Evolutionary conservation across 495 filamentous ascomycete species (phyloP), one percentile per base, ranked within the genome.

Genomic region (Daldinia decipiens): DNA sequence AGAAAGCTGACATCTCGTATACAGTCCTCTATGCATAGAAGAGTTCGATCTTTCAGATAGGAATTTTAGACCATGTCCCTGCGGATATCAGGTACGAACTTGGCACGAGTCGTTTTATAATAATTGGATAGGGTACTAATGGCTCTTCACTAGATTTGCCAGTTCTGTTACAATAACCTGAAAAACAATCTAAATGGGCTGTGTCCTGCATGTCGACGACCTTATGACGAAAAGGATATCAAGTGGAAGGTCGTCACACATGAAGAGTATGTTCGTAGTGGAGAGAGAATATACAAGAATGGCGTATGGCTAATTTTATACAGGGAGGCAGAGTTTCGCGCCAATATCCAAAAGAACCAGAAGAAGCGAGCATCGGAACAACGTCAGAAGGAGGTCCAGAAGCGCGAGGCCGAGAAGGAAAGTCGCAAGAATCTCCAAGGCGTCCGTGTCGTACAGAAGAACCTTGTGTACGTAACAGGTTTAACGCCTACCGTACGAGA

Each of bases 91-190:
- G 86, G 95, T 98, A 88, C 52, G 86, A 74, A 2, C 27, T 40
- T 56, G 4, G 9, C 45, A n/a, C 5, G 27, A 36, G 34, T 36
- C 56, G n/a, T 40, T 19, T 47, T 3, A 47, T 32, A 58, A 54
- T 56, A 21, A 31, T 60, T 24, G 32, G 19, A 54, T 50, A 50
- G 0, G 31, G 50, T 21, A 26, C 73, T 78, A 56, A 78, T 68
- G n/a, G 15, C 26, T 31, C 39, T 52, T 11, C 27, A 51, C 31
- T 76, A 99, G 95, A 93, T 99, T 75, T 99, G 96, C 79, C 96
- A 98, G 83, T 99, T 99, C 82, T 99, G 96, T 81, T 98, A 91
- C 83, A 97, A 99, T 83, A 98, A 98, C 73, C 95, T 99, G 80
- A 95, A 93, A 79, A 92, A 90, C 64, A 97, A 94, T 69, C 90